Percentiles rank a stretch among this genome's conserved stretches.
These are phyloP conservation scores for Ilex asprella DNA, from an alignment of 257 asterid species.

Conservation along the genomic window DNA sequence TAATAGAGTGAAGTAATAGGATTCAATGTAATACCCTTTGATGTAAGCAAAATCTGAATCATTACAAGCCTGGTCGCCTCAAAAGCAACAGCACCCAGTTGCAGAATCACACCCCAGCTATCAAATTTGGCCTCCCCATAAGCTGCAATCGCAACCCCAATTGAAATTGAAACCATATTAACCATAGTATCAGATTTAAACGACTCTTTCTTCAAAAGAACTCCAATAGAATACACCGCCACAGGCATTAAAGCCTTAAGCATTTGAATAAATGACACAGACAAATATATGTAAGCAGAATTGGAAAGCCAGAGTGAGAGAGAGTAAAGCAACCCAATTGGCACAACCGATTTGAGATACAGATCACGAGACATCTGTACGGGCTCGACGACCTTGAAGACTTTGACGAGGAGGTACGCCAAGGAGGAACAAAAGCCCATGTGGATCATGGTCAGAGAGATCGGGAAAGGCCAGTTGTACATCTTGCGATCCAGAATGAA, in stretches of 20 bases:
- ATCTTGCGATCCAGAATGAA: conserved; percentile 62
- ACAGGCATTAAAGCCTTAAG: conserved; percentile 72
- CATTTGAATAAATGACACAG: conserved; percentile 70
- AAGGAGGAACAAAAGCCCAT: conserved; percentile 60
- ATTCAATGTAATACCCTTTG: conserved; percentile 49
- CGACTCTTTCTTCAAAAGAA: conserved; percentile 34
- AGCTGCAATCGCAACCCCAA: conserved; percentile 71
- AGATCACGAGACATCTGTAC: conserved; percentile 58
- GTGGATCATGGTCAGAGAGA: conserved; percentile 69
- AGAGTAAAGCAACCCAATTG: conserved; percentile 53
- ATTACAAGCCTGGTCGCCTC: conserved; percentile 64
- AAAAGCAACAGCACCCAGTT: conserved; percentile 58
- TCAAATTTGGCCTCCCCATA: conserved; percentile 67
- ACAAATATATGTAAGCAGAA: conserved; percentile 62
- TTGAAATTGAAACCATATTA: conserved; percentile 60
- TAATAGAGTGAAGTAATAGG: conserved; percentile 62
- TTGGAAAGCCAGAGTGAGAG: conserved; percentile 60
- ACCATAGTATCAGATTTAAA: conserved; percentile 49
- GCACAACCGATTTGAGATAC: conserved; percentile 56
- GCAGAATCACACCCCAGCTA: conserved; percentile 53
- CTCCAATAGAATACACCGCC: conserved; percentile 54
- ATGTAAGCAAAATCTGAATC: conserved; percentile 58
- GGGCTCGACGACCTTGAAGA: conserved; percentile 55
- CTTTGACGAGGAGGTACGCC: conserved; percentile 46
- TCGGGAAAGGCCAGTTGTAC: conserved; percentile 73